Evolutionary conservation across 2,329 filamentous ascomycete genomes (phyloP).

Genomic region (Mariannaea sp.): DNA sequence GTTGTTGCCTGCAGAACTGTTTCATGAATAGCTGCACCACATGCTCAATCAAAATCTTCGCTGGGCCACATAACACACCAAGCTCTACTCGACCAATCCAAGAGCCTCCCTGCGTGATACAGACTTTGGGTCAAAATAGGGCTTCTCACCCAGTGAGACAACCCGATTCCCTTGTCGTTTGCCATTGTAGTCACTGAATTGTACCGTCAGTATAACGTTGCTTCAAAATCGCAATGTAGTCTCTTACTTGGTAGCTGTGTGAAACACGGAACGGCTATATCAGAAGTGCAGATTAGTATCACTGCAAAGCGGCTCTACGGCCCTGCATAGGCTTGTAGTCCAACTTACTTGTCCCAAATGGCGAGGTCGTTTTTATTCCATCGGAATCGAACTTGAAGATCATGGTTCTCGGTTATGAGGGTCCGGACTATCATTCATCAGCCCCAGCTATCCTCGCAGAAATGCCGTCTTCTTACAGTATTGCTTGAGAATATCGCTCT

Average conservation of each 20-base stretch:
- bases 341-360: conserved; percentile 14
- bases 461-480: not conserved
- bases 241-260: conserved; percentile 24
- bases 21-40: too few species aligned
- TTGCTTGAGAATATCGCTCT: conserved; percentile 18
- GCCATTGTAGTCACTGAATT: conserved; percentile 17
- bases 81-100: conserved; percentile 7
- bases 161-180: conserved; percentile 18
- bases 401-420: conserved; percentile 4
- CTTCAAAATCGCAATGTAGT: conserved; percentile 21
- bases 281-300: conserved; percentile 8
- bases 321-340: not conserved
- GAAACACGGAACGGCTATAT: conserved; percentile 18
- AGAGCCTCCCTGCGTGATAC: conserved; percentile 12
- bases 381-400: not conserved
- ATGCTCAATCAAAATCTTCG: too few species aligned
- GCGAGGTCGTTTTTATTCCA: not conserved
- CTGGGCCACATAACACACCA: not conserved
- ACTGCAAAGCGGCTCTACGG: not conserved
- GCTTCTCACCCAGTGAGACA: conserved; percentile 12
- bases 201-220: conserved; percentile 6
- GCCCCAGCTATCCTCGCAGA: not conserved
- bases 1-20: too few species aligned
- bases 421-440: not conserved
- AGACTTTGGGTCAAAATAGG: conserved; percentile 11